phyloP scores from a whole-genome alignment of 306 rosid genomes.

The Ammopiptanthus mongolicus region DNA sequence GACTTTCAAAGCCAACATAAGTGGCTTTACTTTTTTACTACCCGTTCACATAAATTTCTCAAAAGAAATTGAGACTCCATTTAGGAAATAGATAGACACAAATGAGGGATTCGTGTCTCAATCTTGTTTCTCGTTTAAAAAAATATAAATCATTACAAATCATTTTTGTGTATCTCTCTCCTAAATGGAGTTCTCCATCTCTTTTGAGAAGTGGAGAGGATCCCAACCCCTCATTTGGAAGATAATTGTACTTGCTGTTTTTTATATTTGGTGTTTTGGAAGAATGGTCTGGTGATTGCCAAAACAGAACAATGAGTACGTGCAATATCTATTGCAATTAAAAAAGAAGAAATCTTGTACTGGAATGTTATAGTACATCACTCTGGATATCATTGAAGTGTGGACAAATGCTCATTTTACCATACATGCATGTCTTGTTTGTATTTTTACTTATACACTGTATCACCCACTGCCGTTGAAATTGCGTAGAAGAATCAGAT shows the following conservation, averaged over 20 bases:
- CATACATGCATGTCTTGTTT: neutral
- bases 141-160: no score
- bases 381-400: neutral
- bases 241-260: constrained; percentile 31
- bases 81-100: no score
- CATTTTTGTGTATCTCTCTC: no score
- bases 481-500: neutral
- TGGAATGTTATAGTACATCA: neutral
- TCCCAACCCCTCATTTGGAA: constrained; percentile 88
- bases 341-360: neutral
- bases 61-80: no score
- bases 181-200: no score
- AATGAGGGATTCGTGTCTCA: no score
- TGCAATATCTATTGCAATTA: neutral
- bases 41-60: no score
- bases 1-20: no score
- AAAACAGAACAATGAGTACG: neutral
- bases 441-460: neutral
- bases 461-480: neutral
- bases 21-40: no score
- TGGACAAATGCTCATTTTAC: neutral
- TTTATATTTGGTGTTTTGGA: neutral
- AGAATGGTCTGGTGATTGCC: neutral
- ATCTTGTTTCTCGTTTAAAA: no score
- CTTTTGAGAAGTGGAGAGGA: no score